A percentile compares a stretch with the other conserved stretches of the same genome.
Conservation (phyloP, 331 rosid species). For the Telfairia occidentalis region DNA sequence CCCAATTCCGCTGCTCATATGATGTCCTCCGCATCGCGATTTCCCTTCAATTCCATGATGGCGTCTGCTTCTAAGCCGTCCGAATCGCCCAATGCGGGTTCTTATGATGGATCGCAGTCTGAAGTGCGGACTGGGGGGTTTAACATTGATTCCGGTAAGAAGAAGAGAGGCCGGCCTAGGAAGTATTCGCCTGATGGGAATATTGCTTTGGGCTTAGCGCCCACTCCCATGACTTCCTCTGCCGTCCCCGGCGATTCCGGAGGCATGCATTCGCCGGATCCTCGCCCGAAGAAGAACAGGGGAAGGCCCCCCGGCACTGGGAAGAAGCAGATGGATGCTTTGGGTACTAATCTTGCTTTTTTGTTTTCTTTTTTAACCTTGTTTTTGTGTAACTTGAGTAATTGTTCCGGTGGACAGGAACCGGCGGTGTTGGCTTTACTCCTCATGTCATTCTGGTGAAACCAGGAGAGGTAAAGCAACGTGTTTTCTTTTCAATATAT, state of each 20-base stretch:
- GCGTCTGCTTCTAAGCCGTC: conserved; percentile 27
- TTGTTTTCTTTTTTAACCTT: background rate
- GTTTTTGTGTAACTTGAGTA: background rate
- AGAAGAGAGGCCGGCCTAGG: conserved; percentile 91
- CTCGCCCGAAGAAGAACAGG: conserved; percentile 37
- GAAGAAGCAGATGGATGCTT: conserved; percentile 75
- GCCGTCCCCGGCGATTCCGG: conserved; percentile 42
- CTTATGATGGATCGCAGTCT: conserved; percentile 49
- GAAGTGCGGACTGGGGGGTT: conserved; percentile 22
- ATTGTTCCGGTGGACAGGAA: background rate
- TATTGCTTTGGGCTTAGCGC: conserved; percentile 63
- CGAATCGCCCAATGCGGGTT: conserved; percentile 25
- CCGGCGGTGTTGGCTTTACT: conserved; percentile 34
- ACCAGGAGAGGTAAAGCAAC: conserved; percentile 60
- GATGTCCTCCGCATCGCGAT: conserved; percentile 46
- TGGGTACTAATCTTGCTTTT: conserved; percentile 41
- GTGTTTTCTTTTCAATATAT: background rate
- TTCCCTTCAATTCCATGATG: conserved; percentile 39
- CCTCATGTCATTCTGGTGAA: conserved; percentile 72
- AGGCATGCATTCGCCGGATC: conserved; percentile 28
- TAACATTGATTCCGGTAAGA: conserved; percentile 53
- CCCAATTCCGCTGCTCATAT: conserved; percentile 40
- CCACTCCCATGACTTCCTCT: conserved; percentile 45
- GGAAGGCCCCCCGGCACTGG: conserved; percentile 93
- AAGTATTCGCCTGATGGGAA: conserved; percentile 78